Percentiles rank a stretch among this genome's conserved stretches.
Evolutionary conservation across 2,329 filamentous ascomycete species (phyloP).

Genomic region (Pseudogymnoascus sp.): DNA sequence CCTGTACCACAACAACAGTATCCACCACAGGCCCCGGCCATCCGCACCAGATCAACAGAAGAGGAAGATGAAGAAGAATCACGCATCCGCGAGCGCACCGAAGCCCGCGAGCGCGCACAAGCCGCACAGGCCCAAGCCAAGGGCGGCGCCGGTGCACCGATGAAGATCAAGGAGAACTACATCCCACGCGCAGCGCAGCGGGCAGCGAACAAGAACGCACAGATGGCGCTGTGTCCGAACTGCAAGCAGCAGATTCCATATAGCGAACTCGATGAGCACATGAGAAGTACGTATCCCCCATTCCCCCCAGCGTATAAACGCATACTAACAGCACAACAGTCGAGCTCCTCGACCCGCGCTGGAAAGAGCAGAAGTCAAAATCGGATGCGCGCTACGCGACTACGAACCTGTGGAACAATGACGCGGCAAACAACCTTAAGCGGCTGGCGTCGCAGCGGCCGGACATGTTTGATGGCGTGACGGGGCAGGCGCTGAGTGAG

Average conservation of each 20-base stretch:
- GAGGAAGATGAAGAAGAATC: constrained; percentile 28
- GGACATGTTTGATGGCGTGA: constrained; percentile 74
- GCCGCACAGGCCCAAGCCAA: constrained; percentile 72
- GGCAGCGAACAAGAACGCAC: constrained; percentile 55
- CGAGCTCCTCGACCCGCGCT: constrained; percentile 84
- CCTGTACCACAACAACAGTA: constrained; percentile 24
- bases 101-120: constrained; percentile 56
- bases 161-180: constrained; percentile 92
- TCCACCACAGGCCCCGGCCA: constrained; percentile 23
- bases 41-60: constrained; percentile 10
- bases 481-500: constrained; percentile 58
- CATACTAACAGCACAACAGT: constrained; percentile 36
- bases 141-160: constrained; percentile 51
- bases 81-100: constrained; percentile 54
- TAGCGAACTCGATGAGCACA: constrained; percentile 82
- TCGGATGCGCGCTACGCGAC: constrained; percentile 75
- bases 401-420: constrained; percentile 75
- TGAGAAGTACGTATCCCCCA: constrained; percentile 57
- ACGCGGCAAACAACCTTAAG: constrained; percentile 91
- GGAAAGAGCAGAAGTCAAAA: constrained; percentile 93
- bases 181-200: constrained; percentile 74
- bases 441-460: constrained; percentile 81
- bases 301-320: neutral
- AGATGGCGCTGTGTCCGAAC: constrained; percentile 78
- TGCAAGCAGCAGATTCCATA: constrained; percentile 85